Evolutionary conservation across 208 protist species (phyloP), one percentile per base, ranked within the genome.

Genomic region (Wallacemonas rigidus): DNA sequence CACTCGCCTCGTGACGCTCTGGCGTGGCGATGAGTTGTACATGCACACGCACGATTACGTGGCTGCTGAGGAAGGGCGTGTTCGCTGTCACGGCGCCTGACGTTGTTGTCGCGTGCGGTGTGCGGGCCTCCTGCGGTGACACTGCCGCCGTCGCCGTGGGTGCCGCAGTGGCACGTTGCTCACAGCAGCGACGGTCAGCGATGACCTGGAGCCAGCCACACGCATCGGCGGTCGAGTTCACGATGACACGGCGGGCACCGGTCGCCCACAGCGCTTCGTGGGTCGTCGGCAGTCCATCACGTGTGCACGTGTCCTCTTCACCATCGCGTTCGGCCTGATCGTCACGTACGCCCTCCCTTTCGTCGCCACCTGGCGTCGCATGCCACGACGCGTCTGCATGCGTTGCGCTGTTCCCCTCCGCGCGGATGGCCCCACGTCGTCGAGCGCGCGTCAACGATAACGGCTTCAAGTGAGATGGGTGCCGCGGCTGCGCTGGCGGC

Each of bases 21-120:
- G 41, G 41, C 2, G 58, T 50, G 1, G 77, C 68, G 5, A 71
- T 50, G 57, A 82, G 48, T 56, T 68, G 50, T 12, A 83, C 71
- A 5, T 71, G 74, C 56, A 83, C 75, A 35, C 61, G 54, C 54
- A 83, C 50, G 38, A 80, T 72, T 15, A 83, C 54, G 50, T 83
- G 79, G 57, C 79, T 80, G 36, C 71, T 45, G 60, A 36, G 50
- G 40, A 65, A 50, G 40, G 9, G 14, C 45, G 45, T 6, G 8
- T 6, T 6, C 45, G 45, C 8, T 14, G 45, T 50, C 45, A 12
- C 8, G 1, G 45, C 45, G 8, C 26, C 26, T 26, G 26, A 26
- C 26, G 26, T 26, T 26, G 26, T 26, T 26, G 26, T 26, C 26
- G 26, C 26, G 26, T 26, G 26, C 26, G 26, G 26, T 26, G 26